Evolutionary conservation across 805 yeast genomes (phyloP).

Genomic region (Teunomyces funiuensis): DNA sequence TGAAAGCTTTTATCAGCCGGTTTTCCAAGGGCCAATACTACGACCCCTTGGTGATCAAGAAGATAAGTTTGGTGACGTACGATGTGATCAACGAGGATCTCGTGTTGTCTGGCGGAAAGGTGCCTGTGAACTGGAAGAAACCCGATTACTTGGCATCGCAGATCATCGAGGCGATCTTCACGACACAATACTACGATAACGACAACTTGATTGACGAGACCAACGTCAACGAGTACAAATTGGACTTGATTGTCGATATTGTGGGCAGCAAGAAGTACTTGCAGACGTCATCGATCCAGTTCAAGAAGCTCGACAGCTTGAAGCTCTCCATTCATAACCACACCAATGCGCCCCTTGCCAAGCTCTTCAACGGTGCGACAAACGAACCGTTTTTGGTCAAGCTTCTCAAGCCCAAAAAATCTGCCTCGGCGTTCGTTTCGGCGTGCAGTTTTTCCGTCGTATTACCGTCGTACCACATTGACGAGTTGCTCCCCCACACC

Average conservation of each 20-base stretch:
- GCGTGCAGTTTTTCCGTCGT: slow-evolving; percentile 31
- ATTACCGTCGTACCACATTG: slow-evolving; percentile 37
- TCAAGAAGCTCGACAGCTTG: slow-evolving; percentile 28
- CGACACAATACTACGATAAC: slow-evolving; percentile 17
- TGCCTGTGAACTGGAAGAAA: slow-evolving; percentile 36
- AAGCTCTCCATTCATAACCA: slow-evolving; percentile 27
- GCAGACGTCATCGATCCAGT: slow-evolving; percentile 28
- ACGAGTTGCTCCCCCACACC: slow-evolving; percentile 21
- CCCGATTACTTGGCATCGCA: slow-evolving; percentile 39
- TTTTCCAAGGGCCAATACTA: slow-evolving; percentile 19
- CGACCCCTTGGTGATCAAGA: slow-evolving; percentile 21
- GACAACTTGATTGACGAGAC: slow-evolving; percentile 16
- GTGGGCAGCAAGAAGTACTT: slow-evolving; percentile 40
- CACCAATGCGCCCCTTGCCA: slow-evolving; percentile 15
- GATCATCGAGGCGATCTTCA: slow-evolving; percentile 33
- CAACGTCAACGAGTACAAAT: slow-evolving; percentile 26
- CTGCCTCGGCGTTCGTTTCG: slow-evolving; percentile 33
- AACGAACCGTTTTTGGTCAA: slow-evolving; percentile 35
- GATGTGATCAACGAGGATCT: slow-evolving; percentile 37
- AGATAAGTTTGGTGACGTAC: slow-evolving; percentile 29
- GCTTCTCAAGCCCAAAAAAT: slow-evolving; percentile 36
- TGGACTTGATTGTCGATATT: slow-evolving; percentile 40
- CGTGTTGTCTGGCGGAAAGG: slow-evolving; percentile 33
- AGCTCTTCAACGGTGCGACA: slow-evolving; percentile 25
- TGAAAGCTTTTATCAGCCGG: slow-evolving; percentile 20